Conservation (phyloP, 805 yeast genomes). For the Ogataea corticis region DNA sequence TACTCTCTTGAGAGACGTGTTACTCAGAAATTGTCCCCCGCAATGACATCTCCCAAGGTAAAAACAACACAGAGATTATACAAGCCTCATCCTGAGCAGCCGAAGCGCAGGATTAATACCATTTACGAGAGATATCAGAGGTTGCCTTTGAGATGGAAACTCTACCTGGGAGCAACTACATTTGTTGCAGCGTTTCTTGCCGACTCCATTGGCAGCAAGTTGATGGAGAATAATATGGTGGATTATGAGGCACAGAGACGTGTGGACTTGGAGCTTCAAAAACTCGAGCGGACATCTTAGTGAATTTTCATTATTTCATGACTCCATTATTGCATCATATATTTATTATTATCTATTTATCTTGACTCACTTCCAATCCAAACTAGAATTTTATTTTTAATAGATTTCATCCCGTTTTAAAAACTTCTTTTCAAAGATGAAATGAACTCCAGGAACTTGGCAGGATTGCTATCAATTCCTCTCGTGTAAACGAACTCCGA, state of each 20-base stretch:
- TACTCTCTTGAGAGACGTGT: too few relatives aligned
- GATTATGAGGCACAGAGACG: conserved; percentile 35
- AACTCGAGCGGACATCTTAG: background rate
- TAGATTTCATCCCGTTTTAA: too few relatives aligned
- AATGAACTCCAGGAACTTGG: conserved; percentile 69
- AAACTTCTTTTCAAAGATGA: conserved; percentile 52
- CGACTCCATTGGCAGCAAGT: conserved; percentile 29
- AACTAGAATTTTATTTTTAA: too few relatives aligned
- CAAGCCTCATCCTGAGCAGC: conserved; percentile 12
- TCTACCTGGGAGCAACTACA: conserved; percentile 35
- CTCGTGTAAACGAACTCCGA: conserved; percentile 80
- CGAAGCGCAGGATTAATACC: conserved; percentile 2
- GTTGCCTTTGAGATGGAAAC: conserved; percentile 31
- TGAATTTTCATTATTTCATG: too few relatives aligned
- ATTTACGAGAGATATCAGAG: conserved; percentile 21
- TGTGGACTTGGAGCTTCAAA: conserved; percentile 28
- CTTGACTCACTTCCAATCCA: too few relatives aligned
- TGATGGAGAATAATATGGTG: conserved; percentile 33
- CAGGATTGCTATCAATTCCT: conserved; percentile 81
- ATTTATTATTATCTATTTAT: background rate
- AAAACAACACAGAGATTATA: conserved; percentile 4
- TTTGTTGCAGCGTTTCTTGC: conserved; percentile 33
- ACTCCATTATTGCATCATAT: background rate
- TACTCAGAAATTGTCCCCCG: too few relatives aligned
- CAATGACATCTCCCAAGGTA: background rate